Base-by-base conservation (phyloP, 2,329 filamentous ascomycete genomes). In the Sporothrix pallida region DNA sequence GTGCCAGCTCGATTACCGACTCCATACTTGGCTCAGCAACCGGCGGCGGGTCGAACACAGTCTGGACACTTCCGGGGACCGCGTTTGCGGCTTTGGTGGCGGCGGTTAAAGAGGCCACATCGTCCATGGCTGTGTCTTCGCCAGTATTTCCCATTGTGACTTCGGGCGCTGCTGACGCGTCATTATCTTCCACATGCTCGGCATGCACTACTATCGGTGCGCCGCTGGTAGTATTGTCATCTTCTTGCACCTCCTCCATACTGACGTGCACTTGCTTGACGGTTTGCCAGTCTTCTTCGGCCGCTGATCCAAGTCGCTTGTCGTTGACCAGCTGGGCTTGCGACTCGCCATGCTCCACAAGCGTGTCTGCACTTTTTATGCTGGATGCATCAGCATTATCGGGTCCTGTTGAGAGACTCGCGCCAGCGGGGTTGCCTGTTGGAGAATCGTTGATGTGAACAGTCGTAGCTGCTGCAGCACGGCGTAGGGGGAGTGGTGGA, bases 401-500 rank as follows among this genome's bases (percentile, higher is more conserved):
- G 9, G 58, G 56, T 74, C 75, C 4, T 80, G 77, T 0, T 77
- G 68, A 17, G 76, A 37, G 31, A 37, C 31, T 37, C 31, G 31
- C 76, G 15, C 79, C 77, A 0, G 77, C 17, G 10, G 62, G 13
- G 0, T 58, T 50, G 9, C 23, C 65, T 6, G 65, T 54, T 13
- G 54, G 46, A 1, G 56, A 48, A 15, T 31, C 42, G 31, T 68
- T 50, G 15, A 44, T 17, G 23, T 54, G 58, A 26, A 46, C 42
- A 2, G 56, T 44, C 5, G 67, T 31, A 10, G 82, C 81, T 0
- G 79, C 79, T 5, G 70, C 13, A 8, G 85, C 83, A 20, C 85
- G 85, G 7, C 86, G 83, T 7, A 83, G 83, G 5, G 87, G 87
- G 2, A 89, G 80, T 2, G 87, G 86, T 0, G 87, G 87, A 2